Evolutionary conservation across 2,329 filamentous ascomycete species (phyloP).

Genomic region (Fusarium sp.): DNA sequence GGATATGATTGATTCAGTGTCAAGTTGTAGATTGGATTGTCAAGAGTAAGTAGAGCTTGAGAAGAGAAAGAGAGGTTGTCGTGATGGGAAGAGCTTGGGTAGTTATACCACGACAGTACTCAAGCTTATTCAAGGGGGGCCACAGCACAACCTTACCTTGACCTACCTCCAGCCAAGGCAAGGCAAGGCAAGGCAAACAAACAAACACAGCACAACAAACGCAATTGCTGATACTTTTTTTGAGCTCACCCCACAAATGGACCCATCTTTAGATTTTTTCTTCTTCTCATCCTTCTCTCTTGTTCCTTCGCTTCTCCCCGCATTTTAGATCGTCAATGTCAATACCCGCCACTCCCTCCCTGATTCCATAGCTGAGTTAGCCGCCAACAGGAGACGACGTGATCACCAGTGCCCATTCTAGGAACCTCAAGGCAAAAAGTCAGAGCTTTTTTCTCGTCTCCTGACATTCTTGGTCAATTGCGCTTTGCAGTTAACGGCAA

Average conservation of each 20-base stretch:
- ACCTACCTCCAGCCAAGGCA: slow-evolving; percentile 13
- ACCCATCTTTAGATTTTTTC: slow-evolving; percentile 3
- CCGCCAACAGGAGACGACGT: background rate
- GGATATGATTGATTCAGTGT: background rate
- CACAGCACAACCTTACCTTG: background rate
- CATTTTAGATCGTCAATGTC: slow-evolving; percentile 28
- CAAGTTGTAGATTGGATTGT: background rate
- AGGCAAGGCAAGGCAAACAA: background rate
- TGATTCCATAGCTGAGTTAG: background rate
- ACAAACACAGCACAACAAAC: slow-evolving; percentile 21
- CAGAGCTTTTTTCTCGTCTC: background rate
- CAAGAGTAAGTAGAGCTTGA: slow-evolving; percentile 7
- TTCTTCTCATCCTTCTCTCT: background rate
- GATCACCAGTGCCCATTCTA: background rate
- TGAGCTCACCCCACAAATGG: slow-evolving; percentile 40
- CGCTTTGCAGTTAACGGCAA: slow-evolving; percentile 45
- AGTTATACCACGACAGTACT: slow-evolving; percentile 35
- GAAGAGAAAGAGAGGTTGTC: slow-evolving; percentile 20
- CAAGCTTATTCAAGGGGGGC: background rate
- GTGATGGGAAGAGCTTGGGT: slow-evolving; percentile 30
- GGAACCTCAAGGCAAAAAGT: background rate
- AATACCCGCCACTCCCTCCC: background rate
- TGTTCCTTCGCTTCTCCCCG: slow-evolving; percentile 23
- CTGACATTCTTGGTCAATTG: background rate
- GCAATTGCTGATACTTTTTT: slow-evolving; percentile 12